These are phyloP conservation scores for Podila clonocystis DNA, from an alignment of 192 early-diverging fungal species.

Conservation along the genomic window DNA sequence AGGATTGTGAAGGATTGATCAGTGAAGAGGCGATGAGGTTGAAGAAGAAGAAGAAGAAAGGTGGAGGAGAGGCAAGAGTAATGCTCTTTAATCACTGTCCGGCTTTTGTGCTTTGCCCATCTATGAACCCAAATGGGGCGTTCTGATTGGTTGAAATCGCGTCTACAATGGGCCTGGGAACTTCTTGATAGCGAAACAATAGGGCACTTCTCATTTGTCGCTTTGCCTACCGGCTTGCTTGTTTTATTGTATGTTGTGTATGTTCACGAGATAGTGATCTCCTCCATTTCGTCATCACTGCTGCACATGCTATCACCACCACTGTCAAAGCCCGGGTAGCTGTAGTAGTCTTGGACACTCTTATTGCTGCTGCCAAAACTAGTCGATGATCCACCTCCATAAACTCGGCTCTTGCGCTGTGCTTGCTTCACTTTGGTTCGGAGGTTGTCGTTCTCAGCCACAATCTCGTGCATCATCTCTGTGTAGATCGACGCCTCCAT, in stretches of 20 bases:
- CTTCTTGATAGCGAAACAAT: not conserved
- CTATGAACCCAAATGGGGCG: not conserved
- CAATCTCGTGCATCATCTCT: constrained; percentile 50
- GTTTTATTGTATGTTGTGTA: not conserved
- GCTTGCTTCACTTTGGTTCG: constrained; percentile 21
- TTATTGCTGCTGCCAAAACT: not conserved
- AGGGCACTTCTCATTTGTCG: constrained; percentile 2
- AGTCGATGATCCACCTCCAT: not conserved
- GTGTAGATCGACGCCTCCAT: constrained; percentile 42
- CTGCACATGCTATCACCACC: constrained; percentile 6
- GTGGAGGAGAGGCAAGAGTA: not conserved
- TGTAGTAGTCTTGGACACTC: constrained; percentile 4
- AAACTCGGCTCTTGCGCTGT: constrained; percentile 5
- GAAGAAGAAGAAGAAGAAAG: not conserved
- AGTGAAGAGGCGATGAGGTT: not conserved
- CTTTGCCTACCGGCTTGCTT: not conserved
- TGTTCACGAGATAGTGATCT: constrained; percentile 16
- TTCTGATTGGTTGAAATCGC: constrained; percentile 43
- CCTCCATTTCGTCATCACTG: constrained; percentile 39
- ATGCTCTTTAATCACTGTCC: not conserved
- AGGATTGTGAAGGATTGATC: not conserved
- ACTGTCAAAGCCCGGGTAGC: constrained; percentile 8
- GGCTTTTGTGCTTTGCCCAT: not conserved
- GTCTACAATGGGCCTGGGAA: constrained; percentile 31
- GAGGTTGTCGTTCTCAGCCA: constrained; percentile 40